phyloP scores from a whole-genome alignment of 148 eudicot genomes.

The Polygonum aviculare region DNA sequence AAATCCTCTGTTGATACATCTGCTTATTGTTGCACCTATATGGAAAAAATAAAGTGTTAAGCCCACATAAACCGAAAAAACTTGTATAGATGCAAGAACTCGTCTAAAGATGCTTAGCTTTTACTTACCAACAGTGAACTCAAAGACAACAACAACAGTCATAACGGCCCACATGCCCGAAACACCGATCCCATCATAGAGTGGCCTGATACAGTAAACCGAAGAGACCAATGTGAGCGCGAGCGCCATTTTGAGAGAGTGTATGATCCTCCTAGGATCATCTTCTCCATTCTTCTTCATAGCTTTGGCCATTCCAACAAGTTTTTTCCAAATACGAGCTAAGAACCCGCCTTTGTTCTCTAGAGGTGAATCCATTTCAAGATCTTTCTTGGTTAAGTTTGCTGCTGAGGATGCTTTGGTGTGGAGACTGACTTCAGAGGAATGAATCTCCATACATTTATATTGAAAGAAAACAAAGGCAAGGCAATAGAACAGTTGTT shows the following conservation, averaged over 20 bases:
- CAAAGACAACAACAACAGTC: constrained; percentile 13
- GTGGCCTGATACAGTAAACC: neutral
- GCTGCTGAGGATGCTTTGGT: neutral
- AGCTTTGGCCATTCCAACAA: neutral
- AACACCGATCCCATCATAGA: constrained; percentile 12
- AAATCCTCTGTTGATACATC: constrained; percentile 9
- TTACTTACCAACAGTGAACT: constrained; percentile 13
- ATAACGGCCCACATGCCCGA: constrained; percentile 11
- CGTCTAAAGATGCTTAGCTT: neutral
- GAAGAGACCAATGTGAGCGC: constrained; percentile 6
- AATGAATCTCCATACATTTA: neutral
- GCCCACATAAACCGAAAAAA: neutral
- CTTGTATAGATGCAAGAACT: neutral
- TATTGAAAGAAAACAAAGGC: neutral
- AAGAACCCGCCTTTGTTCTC: neutral
- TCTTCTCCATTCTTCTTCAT: constrained; percentile 7
- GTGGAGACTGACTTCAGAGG: neutral
- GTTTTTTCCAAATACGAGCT: neutral
- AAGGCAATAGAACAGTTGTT: neutral
- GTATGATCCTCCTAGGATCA: constrained; percentile 8
- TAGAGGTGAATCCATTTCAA: neutral
- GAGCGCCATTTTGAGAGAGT: constrained; percentile 10
- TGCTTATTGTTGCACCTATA: constrained; percentile 5
- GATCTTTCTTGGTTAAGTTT: neutral
- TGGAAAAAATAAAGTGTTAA: neutral